Base-by-base conservation (phyloP, 78 protist genomes). In the Dictyostelium firmibasis region DNA sequence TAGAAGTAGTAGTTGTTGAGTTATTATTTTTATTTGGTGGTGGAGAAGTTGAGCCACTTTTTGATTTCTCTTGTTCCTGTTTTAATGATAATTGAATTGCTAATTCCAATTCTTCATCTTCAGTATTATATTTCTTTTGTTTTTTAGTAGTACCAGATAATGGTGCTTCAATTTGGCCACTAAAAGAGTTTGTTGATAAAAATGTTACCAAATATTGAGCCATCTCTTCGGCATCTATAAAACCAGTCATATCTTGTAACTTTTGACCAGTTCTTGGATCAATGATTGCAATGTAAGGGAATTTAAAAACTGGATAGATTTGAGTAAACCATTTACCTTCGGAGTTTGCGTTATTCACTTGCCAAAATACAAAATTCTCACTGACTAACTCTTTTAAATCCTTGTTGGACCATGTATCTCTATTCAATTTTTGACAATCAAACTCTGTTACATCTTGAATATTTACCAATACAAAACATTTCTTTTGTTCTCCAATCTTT, bases 381-480 rank as follows among this genome's bases (percentile, higher is more conserved):
- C 44, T 43, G 9, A 92, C 78, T 25, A 76, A 76, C 1, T 70
- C 69, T 57, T 84, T 84, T 20, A 92, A 27, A 9, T 78, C 78
- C 44, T 67, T 62, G 13, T 83, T 69, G 7, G 96, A 92, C 96
- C 96, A 92, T 18, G 91, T 84, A 67, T 92, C 96, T 27, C 96
- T 53, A 67, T 92, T 92, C 14, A 92, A 64, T 41, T 41, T 67
- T 43, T 92, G 91, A 67, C 96, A 92, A 36, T 62, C 91, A 83
- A 92, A 92, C 18, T 92, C 86, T 10, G 69, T 9, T 10, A 83
- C 78, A 43, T 92, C 91, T 64, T 92, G 96, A 62, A 92, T 74
- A 64, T 92, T 92, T 13, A 92, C 91, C 3, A 92, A 64, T 50
- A 92, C 31, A 29, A 44, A 47, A 27, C 7, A 8, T 38, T 92